Conservation (phyloP, 257 asterid genomes). For the Pogostemon cablin region DNA sequence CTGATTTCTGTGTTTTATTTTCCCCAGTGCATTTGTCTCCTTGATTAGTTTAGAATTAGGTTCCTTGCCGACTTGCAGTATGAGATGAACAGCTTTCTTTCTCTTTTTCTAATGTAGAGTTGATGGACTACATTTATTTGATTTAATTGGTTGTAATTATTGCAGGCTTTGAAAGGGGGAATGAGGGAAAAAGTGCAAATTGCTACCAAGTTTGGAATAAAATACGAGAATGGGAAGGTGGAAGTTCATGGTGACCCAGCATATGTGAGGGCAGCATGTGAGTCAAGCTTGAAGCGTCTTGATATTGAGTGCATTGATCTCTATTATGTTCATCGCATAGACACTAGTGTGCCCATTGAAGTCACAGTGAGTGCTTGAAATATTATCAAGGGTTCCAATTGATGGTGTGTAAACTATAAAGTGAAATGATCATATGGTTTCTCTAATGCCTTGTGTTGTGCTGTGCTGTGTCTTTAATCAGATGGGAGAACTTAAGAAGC, state of each 20-base stretch:
- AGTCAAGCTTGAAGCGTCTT: conserved; percentile 55
- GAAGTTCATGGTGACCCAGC: conserved; percentile 44
- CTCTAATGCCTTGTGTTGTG: background rate
- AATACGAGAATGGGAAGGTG: conserved; percentile 31
- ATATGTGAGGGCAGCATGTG: conserved; percentile 48
- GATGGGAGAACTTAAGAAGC: conserved; percentile 68
- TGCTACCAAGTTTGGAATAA: conserved; percentile 49
- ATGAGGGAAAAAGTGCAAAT: conserved; percentile 48
- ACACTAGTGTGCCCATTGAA: conserved; percentile 50
- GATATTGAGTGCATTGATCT: conserved; percentile 53
- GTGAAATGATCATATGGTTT: background rate
- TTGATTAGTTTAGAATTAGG: background rate
- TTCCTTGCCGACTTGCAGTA: background rate
- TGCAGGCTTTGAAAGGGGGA: conserved; percentile 49
- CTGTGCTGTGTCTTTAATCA: conserved; percentile 18
- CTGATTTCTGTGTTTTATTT: background rate
- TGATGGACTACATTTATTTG: background rate
- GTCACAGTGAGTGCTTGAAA: conserved; percentile 39
- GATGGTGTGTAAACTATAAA: background rate
- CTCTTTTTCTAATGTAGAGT: background rate
- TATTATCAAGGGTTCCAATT: background rate
- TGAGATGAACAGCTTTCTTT: background rate
- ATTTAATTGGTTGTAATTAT: background rate
- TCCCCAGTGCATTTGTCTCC: background rate
- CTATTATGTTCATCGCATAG: conserved; percentile 51